Percentiles rank a stretch among this genome's conserved stretches.
These are phyloP conservation scores for Orbilia oligospora DNA, from an alignment of 2,329 filamentous ascomycete species.

Conservation along the genomic window DNA sequence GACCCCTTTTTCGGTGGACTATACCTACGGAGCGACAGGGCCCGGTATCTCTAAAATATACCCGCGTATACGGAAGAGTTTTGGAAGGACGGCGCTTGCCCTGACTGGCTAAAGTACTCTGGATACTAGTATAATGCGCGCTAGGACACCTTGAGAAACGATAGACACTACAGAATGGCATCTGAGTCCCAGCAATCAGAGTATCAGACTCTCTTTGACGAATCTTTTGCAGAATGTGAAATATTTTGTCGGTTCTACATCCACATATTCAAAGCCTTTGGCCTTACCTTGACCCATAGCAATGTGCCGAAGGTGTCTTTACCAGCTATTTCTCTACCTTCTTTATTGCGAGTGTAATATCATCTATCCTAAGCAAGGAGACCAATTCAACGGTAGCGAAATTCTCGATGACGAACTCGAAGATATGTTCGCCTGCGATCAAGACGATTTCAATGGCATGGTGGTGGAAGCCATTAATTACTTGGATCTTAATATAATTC, in stretches of 20 bases:
- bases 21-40: too few species aligned
- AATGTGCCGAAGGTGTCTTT: background rate
- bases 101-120: too few species aligned
- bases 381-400: background rate
- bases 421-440: background rate
- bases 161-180: background rate
- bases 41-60: background rate
- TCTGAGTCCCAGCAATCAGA: background rate
- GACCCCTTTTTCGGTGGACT: too few species aligned
- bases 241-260: constrained; percentile 32
- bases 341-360: background rate
- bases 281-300: background rate
- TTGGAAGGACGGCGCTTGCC: too few species aligned
- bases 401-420: background rate
- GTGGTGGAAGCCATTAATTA: background rate
- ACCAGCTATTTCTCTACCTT: constrained; percentile 20
- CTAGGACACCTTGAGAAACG: background rate
- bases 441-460: too few species aligned
- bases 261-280: constrained; percentile 8
- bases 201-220: background rate
- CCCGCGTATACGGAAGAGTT: too few species aligned
- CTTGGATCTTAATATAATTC: background rate
- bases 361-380: background rate
- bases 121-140: too few species aligned
- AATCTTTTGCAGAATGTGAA: constrained; percentile 14